Evolutionary conservation across 1,284 basidiomycete species (phyloP).

Genomic region (Cutaneotrichosporon dermatis): DNA sequence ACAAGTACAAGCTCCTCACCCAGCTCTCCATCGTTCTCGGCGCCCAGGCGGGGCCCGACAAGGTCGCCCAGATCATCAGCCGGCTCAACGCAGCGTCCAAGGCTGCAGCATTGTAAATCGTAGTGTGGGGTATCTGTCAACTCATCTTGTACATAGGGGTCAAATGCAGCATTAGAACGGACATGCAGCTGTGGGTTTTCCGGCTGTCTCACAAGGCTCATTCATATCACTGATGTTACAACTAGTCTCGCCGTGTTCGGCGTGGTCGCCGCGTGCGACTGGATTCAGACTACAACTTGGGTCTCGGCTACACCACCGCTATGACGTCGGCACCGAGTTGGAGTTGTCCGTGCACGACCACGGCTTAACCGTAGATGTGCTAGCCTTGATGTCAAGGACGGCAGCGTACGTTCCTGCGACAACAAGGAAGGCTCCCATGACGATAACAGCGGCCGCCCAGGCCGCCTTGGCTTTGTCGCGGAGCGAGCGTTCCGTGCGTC

Average conservation of each 20-base stretch:
- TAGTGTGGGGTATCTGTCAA: no score
- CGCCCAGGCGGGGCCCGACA: slow-evolving; percentile 12
- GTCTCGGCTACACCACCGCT: neutral
- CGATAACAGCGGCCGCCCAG: slow-evolving; percentile 11
- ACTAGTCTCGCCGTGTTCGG: no score
- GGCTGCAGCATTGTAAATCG: no score
- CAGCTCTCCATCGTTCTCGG: slow-evolving; percentile 18
- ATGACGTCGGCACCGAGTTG: neutral
- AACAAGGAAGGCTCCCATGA: slow-evolving; percentile 28
- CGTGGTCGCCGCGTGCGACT: no score
- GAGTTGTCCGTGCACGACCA: slow-evolving; percentile 17
- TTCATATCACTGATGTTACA: no score
- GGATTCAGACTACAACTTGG: neutral
- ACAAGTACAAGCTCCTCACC: slow-evolving; percentile 11
- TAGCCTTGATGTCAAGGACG: slow-evolving; percentile 12
- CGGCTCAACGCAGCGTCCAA: neutral
- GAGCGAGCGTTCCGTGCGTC: neutral
- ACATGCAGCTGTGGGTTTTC: no score
- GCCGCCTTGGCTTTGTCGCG: slow-evolving; percentile 1
- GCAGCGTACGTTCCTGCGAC: slow-evolving; percentile 32
- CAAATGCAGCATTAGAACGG: no score
- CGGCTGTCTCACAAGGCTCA: no score
- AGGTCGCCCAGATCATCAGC: slow-evolving; percentile 1
- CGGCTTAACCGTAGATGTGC: neutral
- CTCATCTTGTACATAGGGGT: no score